Conservation (phyloP, 75 land plant species). For the Selaginella moellendorffii region DNA sequence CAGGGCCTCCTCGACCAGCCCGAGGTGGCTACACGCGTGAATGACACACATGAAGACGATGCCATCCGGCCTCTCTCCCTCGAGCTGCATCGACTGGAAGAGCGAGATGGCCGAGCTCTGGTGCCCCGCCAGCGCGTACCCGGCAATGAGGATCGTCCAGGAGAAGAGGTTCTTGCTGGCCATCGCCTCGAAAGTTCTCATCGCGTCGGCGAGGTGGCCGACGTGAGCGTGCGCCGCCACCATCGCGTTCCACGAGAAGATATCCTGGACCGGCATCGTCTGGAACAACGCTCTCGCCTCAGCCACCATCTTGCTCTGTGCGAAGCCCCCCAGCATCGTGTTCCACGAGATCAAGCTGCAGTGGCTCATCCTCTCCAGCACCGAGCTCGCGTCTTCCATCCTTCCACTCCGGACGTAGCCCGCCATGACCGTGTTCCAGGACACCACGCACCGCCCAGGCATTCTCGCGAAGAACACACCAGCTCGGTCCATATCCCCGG, state of each 20-base stretch:
- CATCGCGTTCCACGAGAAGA: background rate
- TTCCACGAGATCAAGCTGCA: background rate
- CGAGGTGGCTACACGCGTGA: background rate
- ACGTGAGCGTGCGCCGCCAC: background rate
- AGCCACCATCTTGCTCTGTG: background rate
- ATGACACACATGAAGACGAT: background rate
- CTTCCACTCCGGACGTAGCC: background rate
- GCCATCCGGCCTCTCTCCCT: background rate
- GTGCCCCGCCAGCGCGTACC: background rate
- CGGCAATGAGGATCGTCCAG: background rate
- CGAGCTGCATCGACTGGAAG: background rate
- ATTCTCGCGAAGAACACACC: background rate
- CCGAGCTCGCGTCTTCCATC: background rate
- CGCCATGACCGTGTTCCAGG: background rate
- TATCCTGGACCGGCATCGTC: background rate
- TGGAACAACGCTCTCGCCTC: background rate
- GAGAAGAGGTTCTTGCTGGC: background rate
- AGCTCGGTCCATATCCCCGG: background rate
- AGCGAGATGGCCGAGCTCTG: background rate
- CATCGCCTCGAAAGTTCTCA: background rate
- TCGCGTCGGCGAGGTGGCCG: background rate
- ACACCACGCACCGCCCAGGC: background rate
- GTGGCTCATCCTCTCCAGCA: background rate
- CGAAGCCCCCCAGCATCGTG: background rate
- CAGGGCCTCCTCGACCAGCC: background rate